Conservation (phyloP, 805 yeast species). For the Suhomyces sp. region DNA sequence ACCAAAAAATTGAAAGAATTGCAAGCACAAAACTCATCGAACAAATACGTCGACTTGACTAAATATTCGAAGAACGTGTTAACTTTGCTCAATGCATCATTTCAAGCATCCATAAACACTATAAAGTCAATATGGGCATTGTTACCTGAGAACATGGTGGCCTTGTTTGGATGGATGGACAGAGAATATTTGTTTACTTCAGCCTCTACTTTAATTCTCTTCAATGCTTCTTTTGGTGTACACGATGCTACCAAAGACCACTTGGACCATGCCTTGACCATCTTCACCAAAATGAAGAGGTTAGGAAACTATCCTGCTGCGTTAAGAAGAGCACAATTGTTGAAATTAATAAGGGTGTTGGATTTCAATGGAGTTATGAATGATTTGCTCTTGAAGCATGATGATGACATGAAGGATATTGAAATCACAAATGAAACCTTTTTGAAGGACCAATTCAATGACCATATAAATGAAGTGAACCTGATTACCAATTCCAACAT, state of each 20-base stretch:
- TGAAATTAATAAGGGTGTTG: conserved; percentile 61
- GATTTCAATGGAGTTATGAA: conserved; percentile 69
- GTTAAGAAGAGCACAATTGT: conserved; percentile 65
- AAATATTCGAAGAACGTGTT: conserved; percentile 66
- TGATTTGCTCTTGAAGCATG: conserved; percentile 56
- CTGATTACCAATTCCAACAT: conserved; percentile 8
- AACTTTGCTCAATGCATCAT: conserved; percentile 70
- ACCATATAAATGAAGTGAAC: conserved; percentile 9
- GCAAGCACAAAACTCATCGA: conserved; percentile 37
- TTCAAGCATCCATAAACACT: conserved; percentile 78
- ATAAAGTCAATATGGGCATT: conserved; percentile 72
- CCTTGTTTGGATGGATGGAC: conserved; percentile 84
- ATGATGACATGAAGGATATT: conserved; percentile 38
- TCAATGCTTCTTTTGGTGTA: conserved; percentile 79
- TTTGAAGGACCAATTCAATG: conserved; percentile 5
- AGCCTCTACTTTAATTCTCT: conserved; percentile 68
- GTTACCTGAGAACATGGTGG: conserved; percentile 77
- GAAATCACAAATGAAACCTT: conserved; percentile 1
- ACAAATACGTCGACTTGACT: conserved; percentile 61
- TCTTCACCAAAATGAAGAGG: conserved; percentile 73
- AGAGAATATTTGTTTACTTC: conserved; percentile 78
- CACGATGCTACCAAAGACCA: conserved; percentile 73
- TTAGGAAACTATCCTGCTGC: conserved; percentile 82
- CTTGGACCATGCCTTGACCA: conserved; percentile 66
- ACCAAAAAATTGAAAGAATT: conserved; percentile 58